Base-by-base conservation (phyloP, 2,329 filamentous ascomycete genomes). In the Coniochaeta sp. region DNA sequence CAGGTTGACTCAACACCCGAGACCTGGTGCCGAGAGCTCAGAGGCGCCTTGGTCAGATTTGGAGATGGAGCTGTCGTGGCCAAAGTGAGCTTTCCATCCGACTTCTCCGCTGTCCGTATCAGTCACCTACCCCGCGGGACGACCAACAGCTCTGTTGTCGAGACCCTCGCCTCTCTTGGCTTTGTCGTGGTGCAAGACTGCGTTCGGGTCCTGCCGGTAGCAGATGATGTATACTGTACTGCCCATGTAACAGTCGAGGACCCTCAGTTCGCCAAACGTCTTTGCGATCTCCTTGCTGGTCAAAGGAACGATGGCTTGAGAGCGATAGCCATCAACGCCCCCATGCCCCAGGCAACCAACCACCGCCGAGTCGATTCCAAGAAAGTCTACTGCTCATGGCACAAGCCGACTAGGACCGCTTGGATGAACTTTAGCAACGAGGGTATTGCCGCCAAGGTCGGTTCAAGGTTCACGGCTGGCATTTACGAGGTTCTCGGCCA, bases 61-160 rank as follows among this genome's bases (percentile, higher is more conserved):
- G 68, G 65, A 9, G 67, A 68, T 16, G 75, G 75, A 4, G 72
- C 70, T 1, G 57, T 57, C 0, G 61, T 75, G 5, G 34, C 58
- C 0, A 70, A 69, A 22, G 60, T 74, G 2, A 65, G 64, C 4
- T 64, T 75, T 7, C 62, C 68, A 2, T 72, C 73, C 0, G 75
- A 77, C 63, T 74, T 72, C 57, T 75, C 74, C 1, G 68, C 72
- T 0, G 66, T 74, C 32, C 72, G 69, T 6, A 67, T 77, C 50
- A 65, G 58, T 24, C 62, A 65, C 7, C 67, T 76, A 0, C 71
- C 71, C 0, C 30, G 0, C 2, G 47, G 56, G 3, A 69, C 61
- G 50, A 65, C 67, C 0, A 57, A 55, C 1, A 50, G 34, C 0
- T 65, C 62, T 1, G 66, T 75, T 1, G 38, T 34, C 1, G 34